A percentile compares a stretch with the other conserved stretches of the same genome.
Conservation (phyloP, 1,284 basidiomycete genomes). For the Peniophora sp. region DNA sequence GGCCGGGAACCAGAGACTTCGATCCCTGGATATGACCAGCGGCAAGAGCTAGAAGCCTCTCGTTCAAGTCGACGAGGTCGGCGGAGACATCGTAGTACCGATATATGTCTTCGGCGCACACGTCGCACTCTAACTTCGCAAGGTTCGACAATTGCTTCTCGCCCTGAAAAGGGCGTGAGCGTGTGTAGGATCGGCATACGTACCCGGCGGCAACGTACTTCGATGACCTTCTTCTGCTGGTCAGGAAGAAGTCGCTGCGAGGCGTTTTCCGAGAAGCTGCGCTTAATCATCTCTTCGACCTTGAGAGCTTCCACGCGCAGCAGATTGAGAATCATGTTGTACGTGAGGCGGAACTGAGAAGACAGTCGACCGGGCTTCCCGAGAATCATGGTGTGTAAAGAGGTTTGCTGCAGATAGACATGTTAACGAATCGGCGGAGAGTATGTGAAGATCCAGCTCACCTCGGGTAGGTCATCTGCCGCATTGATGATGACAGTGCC, state of each 20-base stretch:
- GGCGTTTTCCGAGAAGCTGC: constrained; percentile 97
- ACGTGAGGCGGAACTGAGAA: constrained; percentile 96
- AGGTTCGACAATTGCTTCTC: constrained; percentile 68
- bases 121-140: constrained; percentile 60
- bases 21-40: constrained; percentile 55
- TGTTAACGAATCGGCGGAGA: constrained; percentile 2
- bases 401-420: constrained; percentile 45
- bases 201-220: constrained; percentile 39
- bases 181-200: not conserved
- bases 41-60: constrained; percentile 59
- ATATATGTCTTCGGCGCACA: constrained; percentile 67
- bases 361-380: constrained; percentile 88
- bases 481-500: constrained; percentile 93
- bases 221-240: constrained; percentile 80
- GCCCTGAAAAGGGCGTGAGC: constrained; percentile 35
- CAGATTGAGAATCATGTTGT: constrained; percentile 99
- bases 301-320: constrained; percentile 92
- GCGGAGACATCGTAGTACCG: constrained; percentile 73
- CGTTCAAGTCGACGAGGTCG: constrained; percentile 63
- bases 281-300: constrained; percentile 99
- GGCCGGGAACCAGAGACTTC: constrained; percentile 65
- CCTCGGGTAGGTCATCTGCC: constrained; percentile 83
- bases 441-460: constrained; percentile 24
- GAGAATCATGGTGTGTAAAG: constrained; percentile 86
- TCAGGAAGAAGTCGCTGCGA: constrained; percentile 90